Evolutionary conservation across 208 protist species (phyloP), one percentile per base, ranked within the genome.

Genomic region (Acanthamoeba sp.): DNA sequence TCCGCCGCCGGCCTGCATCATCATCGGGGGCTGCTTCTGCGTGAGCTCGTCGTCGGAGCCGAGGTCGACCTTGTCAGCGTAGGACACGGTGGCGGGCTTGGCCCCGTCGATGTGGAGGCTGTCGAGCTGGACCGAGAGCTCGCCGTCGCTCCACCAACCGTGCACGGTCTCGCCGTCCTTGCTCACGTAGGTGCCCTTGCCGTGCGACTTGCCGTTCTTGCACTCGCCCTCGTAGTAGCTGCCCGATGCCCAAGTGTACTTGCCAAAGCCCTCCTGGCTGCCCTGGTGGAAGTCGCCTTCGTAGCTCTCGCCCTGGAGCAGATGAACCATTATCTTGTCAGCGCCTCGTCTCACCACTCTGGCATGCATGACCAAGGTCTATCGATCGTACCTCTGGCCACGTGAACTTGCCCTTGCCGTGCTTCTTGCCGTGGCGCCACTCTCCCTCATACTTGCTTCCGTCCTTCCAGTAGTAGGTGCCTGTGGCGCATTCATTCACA

Each of bases 151-250:
- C 84, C 84, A 91, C 84, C 84, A 91, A 14, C 84, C 84, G 22
- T 69, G 57, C 50, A 91, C 32, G 52, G 45, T 69, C 24, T 91
- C 84, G 27, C 57, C 57, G 22, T 62, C 48, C 36, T 91, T 34
- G 84, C 32, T 69, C 50, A 91, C 84, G 34, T 91, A 91, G 20
- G 48, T 91, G 0, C 84, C 84, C 57, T 90, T 90, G 0, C 84
- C 84, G 48, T 90, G 84, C 6, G 84, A 59, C 52, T 71, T 69
- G 34, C 57, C 57, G 32, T 90, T 90, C 32, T 69, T 93, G 29
- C 88, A 93, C 40, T 93, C 88, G 10, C 88, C 88, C 42, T 93
- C 88, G 59, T 93, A 93, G 27, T 78, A 78, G 88, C 48, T 93
- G 18, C 88, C 88, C 14, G 34, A 62, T 5, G 88, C 36, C 88